phyloP scores from a whole-genome alignment of 768 basidiomycete species.

The Suillus subaureus region DNA sequence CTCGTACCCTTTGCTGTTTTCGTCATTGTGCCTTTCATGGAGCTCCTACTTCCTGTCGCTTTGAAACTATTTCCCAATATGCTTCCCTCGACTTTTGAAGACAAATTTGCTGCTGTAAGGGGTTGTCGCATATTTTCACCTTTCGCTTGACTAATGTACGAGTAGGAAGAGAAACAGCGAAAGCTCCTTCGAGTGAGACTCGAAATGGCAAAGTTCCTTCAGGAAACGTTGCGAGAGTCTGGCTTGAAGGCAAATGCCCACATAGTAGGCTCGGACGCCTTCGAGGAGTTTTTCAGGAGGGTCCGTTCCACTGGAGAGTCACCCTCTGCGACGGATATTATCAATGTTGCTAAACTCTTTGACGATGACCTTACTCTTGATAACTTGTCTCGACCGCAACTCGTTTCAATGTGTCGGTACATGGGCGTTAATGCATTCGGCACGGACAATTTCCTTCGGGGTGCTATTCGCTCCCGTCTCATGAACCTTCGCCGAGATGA shows the following conservation, averaged over 20 bases:
- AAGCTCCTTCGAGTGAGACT: conserved; percentile 92
- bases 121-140: conserved; percentile 9
- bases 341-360: conserved; percentile 95
- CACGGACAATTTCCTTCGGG: conserved; percentile 97
- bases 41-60: conserved; percentile 91
- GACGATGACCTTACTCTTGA: conserved; percentile 98
- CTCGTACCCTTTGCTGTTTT: conserved; percentile 96
- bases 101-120: conserved; percentile 88
- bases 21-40: conserved; percentile 97
- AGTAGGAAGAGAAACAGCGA: conserved; percentile 95
- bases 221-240: conserved; percentile 94
- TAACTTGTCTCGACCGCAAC: conserved; percentile 96
- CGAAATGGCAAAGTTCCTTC: conserved; percentile 99
- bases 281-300: conserved; percentile 99
- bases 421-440: conserved; percentile 99
- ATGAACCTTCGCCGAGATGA: conserved; percentile 88
- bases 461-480: conserved; percentile 83
- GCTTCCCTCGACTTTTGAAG: conserved; percentile 98
- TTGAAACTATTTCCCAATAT: conserved; percentile 98
- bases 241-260: conserved; percentile 91
- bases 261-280: conserved; percentile 92
- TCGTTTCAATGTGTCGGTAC: conserved; percentile 96
- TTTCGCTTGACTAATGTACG: not conserved
- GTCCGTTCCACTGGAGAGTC: conserved; percentile 95
- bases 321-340: conserved; percentile 84